A percentile compares a stretch with the other conserved stretches of the same genome.
phyloP scores from a whole-genome alignment of 495 filamentous ascomycete species.

The Rhypophila decipiens region DNA sequence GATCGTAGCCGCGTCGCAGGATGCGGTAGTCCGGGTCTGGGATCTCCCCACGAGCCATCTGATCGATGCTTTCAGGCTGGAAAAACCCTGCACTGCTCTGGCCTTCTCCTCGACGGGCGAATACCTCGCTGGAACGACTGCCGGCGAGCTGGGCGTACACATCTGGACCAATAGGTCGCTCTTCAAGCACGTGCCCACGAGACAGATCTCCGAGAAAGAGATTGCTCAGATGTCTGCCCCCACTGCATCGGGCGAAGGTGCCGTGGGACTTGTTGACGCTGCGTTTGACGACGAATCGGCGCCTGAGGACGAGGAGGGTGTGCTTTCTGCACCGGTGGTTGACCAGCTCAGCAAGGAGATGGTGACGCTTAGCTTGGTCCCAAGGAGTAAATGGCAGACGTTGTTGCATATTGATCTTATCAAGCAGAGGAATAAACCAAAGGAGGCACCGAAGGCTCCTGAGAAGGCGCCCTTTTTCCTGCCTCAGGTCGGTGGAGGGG shows the following conservation, averaged over 20 bases:
- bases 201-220: conserved; percentile 69
- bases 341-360: conserved; percentile 77
- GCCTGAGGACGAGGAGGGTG: conserved; percentile 36
- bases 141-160: conserved; percentile 78
- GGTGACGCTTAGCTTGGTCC: conserved; percentile 81
- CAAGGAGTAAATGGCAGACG: conserved; percentile 87
- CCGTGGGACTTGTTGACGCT: conserved; percentile 56
- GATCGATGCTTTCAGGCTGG: conserved; percentile 77
- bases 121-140: conserved; percentile 82
- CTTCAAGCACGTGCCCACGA: conserved; percentile 79
- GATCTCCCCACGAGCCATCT: conserved; percentile 93
- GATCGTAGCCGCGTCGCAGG: conserved; percentile 84
- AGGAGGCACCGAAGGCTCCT: conserved; percentile 80
- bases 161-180: conserved; percentile 91
- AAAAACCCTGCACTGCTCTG: conserved; percentile 69
- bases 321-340: conserved; percentile 41
- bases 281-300: conserved; percentile 56
- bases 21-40: conserved; percentile 81
- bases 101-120: conserved; percentile 87
- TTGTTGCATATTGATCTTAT: conserved; percentile 86
- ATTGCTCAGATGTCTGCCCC: conserved; percentile 58
- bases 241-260: conserved; percentile 78
- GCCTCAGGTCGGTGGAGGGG: conserved; percentile 51
- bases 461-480: conserved; percentile 97
- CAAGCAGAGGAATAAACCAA: conserved; percentile 89